Base-by-base conservation (phyloP, 441 rosid genomes). In the Adansonia rubrostipa region DNA sequence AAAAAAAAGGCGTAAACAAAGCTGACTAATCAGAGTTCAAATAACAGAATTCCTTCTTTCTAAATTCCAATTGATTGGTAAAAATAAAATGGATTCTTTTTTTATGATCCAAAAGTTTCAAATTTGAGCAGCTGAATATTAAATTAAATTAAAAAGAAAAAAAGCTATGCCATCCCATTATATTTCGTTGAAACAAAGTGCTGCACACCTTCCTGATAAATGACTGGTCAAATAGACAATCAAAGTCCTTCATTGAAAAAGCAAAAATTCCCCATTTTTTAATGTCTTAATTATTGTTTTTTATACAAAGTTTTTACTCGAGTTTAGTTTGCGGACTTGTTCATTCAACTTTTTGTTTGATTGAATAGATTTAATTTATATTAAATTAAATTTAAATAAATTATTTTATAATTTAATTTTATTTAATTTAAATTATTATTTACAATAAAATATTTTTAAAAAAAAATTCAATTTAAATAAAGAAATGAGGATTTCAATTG, bases 171-270 rank as follows among this genome's bases (percentile, higher is more conserved):
- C 28, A 44, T 1, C n/a, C 71, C 53, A 67, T 67, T 44, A 44
- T 9, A 4, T 53, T 60, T 3, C 45, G 66, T 67, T 78, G 66
- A 73, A 73, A 78, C 71, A 53, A 54, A 74, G 54, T 54, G 76
- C 71, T 69, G 73, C 84, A 77, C 80, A 60, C 80, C 70, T 80
- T 71, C 48, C 63, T 42, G 40, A 71, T n/a, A 53, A 14, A 54
- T 54, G 77, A 71, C 24, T 80, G 76, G 54, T 14, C 14, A 73
- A 28, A 36, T 42, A 57, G 79, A 62, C 77, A 79, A 70, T 80
- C 14, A 19, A 1, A 24, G 15, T 17, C 47, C 48, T 22, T 40
- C 20, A 64, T 15, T 64, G 13, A 40, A n/a, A 64, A n/a, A 64
- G 13, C 48, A 50, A 6, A 14, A 64, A 64, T 36, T 36, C 11